Conservation (phyloP, 1,139 yeast genomes). For the Taphrina pruni region DNA sequence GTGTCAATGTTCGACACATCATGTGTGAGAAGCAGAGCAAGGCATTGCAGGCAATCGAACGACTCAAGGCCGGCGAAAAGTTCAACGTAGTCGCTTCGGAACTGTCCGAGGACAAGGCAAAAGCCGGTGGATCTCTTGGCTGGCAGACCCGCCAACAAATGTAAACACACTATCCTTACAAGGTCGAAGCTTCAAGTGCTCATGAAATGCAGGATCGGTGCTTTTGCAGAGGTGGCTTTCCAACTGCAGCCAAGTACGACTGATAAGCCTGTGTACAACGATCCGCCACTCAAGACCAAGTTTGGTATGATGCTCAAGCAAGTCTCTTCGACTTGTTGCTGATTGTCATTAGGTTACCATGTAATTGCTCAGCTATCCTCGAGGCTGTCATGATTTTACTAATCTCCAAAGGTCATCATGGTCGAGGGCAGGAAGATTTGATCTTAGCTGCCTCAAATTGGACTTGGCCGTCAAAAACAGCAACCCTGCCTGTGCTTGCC, state of each 20-base stretch:
- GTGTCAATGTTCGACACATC: slow-evolving; percentile 44
- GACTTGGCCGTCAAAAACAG: not conserved
- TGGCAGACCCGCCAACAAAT: slow-evolving; percentile 46
- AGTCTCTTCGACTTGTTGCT: not conserved
- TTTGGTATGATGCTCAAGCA: slow-evolving; percentile 43
- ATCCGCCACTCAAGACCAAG: slow-evolving; percentile 46
- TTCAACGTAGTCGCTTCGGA: slow-evolving; percentile 46
- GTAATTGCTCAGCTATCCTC: not conserved
- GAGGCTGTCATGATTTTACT: not conserved
- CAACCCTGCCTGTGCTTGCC: not conserved
- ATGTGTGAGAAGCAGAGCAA: slow-evolving; percentile 46
- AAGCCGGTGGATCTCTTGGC: slow-evolving; percentile 45
- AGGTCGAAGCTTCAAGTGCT: not conserved
- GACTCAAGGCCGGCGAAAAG: slow-evolving; percentile 44
- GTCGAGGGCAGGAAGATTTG: slow-evolving; percentile 34
- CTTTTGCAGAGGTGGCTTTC: slow-evolving; percentile 47
- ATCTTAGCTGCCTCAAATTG: not conserved
- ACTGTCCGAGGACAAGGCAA: slow-evolving; percentile 47
- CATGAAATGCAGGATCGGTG: slow-evolving; percentile 38
- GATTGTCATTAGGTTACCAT: slow-evolving; percentile 7
- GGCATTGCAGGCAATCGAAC: slow-evolving; percentile 46
- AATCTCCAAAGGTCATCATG: slow-evolving; percentile 11
- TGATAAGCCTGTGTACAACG: slow-evolving; percentile 46
- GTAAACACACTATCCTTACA: not conserved
- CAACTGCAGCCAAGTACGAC: slow-evolving; percentile 45